Evolutionary conservation across 805 yeast genomes (phyloP), one percentile per base, ranked within the genome.

Genomic region (Cephaloascus fragrans): DNA sequence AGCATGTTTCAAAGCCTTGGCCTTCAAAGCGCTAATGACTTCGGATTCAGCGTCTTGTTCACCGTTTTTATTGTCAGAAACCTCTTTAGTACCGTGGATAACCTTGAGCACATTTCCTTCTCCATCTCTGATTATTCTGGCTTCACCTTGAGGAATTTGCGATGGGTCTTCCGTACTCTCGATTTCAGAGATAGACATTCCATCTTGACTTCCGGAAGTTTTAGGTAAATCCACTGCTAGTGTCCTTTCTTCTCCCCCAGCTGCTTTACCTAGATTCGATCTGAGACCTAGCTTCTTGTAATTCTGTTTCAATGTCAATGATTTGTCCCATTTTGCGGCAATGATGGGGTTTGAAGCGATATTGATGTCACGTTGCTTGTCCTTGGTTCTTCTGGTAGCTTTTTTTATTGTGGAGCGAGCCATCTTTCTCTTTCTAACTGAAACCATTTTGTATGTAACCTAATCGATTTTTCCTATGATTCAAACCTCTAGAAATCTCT

Each of bases 241-340:
- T 32, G 70, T 65, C 40, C 72, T 73, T 52, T 86, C 95, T n/a
- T 59, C 62, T 36, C 97, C 97, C 43, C 97, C 97, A 1, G 95
- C 77, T 1, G 77, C 67, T 15, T 59, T 64, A 19, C 83, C 82
- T 29, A 89, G 59, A 47, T 77, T 76, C 9, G 83, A 69, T 29
- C 77, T 67, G 39, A 93, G 66, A 3, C 98, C 98, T 20, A 93
- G 62, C 45, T 69, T 76, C 49, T 80, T 80, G 62, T 93, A 90
- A 58, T 93, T 93, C 56, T 93, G 97, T 38, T 77, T 71, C 43
- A 89, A 63, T 0, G 97, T 89, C 41, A 81, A 67, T 10, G 74
- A 72, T 42, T 78, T 73, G 60, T 93, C 96, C 98, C 98, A 93
- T 57, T 88, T 74, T 26, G 77, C 84, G 3, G 87, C 94, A 45